phyloP scores from a whole-genome alignment of 2,329 filamentous ascomycete species.

The Colletotrichum tropicale region DNA sequence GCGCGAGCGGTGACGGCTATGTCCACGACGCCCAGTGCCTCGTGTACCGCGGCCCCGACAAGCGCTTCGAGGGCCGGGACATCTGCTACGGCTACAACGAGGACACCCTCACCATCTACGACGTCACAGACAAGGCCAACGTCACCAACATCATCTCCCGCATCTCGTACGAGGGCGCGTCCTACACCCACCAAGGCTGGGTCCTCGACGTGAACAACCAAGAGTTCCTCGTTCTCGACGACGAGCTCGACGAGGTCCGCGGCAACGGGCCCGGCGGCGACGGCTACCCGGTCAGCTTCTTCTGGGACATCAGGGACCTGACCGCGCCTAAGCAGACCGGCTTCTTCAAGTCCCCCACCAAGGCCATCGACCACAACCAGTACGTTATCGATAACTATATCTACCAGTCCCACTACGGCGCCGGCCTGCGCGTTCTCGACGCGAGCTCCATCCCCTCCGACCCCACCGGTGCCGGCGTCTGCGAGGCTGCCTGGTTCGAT shows the following conservation, averaged over 20 bases:
- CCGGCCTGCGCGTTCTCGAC: slow-evolving; percentile 49
- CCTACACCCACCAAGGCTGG: slow-evolving; percentile 65
- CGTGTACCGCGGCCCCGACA: slow-evolving; percentile 57
- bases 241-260: slow-evolving; percentile 56
- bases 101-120: slow-evolving; percentile 57
- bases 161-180: slow-evolving; percentile 59
- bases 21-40: slow-evolving; percentile 67
- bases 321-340: slow-evolving; percentile 47
- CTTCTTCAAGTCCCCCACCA: slow-evolving; percentile 41
- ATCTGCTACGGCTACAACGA: slow-evolving; percentile 64
- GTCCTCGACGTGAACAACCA: slow-evolving; percentile 49
- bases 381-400: slow-evolving; percentile 47
- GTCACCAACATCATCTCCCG: slow-evolving; percentile 51
- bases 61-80: slow-evolving; percentile 49
- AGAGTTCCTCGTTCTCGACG: slow-evolving; percentile 55
- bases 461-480: slow-evolving; percentile 48
- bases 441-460: slow-evolving; percentile 39
- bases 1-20: slow-evolving; percentile 59
- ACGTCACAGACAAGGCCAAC: slow-evolving; percentile 53
- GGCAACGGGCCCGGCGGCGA: slow-evolving; percentile 42
- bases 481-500: slow-evolving; percentile 55
- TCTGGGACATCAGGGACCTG: slow-evolving; percentile 52
- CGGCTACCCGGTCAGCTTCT: slow-evolving; percentile 53
- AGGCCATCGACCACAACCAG: slow-evolving; percentile 53
- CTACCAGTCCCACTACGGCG: slow-evolving; percentile 56